Base-by-base conservation (phyloP, 2,329 filamentous ascomycete species). In the Trichoderma asperellum region DNA sequence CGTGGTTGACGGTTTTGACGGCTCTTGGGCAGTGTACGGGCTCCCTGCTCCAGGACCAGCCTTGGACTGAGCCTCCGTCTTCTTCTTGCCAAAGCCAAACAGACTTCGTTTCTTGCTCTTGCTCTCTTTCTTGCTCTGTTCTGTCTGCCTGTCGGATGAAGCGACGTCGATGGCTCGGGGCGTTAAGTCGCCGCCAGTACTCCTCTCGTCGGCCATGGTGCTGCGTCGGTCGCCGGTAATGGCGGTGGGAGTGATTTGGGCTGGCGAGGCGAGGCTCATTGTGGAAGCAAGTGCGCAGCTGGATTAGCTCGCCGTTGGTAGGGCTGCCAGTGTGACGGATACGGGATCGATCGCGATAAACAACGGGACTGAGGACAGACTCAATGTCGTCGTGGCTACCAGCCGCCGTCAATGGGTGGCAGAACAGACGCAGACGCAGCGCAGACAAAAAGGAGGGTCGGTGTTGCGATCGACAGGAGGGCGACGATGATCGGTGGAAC, bases 1-100 rank as follows among this genome's bases (percentile, higher is more conserved):
- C 5, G 63, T 7, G 68, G 74, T 76, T 73, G 76, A 81, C 70
- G 75, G 76, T 76, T 75, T 81, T n/a, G 82, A 82, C 29, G 77
- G 68, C 55, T 80, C 73, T 68, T 77, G 77, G 59, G 76, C 73
- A 70, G 79, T 72, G 68, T 80, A 75, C 57, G 79, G 72, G 71
- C 78, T 74, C 70, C 82, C 72, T 72, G 76, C 71, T 71, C 76
- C 73, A 69, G 80, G 73, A 70, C 75, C 77, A 68, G 77, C 71
- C 71, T 83, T 83, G 56, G 77, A 74, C 69, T 83, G 81, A 49
- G 66, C 65, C 10, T 84, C 72, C 32, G 68, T 81, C 80, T 87
- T 89, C 80, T 89, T 90, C 81, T 87, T 89, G 68, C 86, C 87
- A 70, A 90, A 85, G 5, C 86, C 84, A 77, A 89, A 90, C 34